Evolutionary conservation across 2,329 filamentous ascomycete species (phyloP).

Genomic region (Ascochyta viciae-villosae): DNA sequence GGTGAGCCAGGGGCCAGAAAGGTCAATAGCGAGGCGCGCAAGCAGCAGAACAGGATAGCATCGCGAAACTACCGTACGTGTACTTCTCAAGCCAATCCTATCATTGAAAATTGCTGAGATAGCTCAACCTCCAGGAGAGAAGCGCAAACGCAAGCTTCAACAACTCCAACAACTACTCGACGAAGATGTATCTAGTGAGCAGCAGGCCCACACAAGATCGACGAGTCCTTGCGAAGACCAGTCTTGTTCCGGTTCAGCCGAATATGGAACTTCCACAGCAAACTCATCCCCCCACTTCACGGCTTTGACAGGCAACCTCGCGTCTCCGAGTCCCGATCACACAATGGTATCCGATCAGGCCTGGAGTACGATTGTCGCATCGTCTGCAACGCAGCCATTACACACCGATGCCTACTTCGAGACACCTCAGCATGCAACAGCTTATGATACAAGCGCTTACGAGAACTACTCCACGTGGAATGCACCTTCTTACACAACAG

Average conservation of each 20-base stretch:
- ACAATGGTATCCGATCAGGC: background rate
- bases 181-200: slow-evolving; percentile 29
- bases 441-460: background rate
- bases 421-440: background rate
- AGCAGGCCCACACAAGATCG: slow-evolving; percentile 21
- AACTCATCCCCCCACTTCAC: slow-evolving; percentile 6
- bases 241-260: slow-evolving; percentile 27
- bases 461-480: background rate
- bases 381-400: background rate
- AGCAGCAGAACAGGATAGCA: slow-evolving; percentile 49
- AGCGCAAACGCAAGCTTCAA: slow-evolving; percentile 47
- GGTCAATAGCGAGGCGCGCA: slow-evolving; percentile 46
- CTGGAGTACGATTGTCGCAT: background rate
- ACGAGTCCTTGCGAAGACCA: slow-evolving; percentile 22
- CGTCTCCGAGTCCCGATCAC: background rate
- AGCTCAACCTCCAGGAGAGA: slow-evolving; percentile 35
- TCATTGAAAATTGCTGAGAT: background rate
- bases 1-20: slow-evolving; percentile 35
- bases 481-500: background rate
- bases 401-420: background rate
- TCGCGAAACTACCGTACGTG: slow-evolving; percentile 47
- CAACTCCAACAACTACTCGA: slow-evolving; percentile 45
- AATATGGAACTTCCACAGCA: slow-evolving; percentile 16
- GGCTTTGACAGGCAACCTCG: background rate
- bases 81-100: background rate